Base-by-base conservation (phyloP, 768 basidiomycete species). In the Tremella yokohamensis region DNA sequence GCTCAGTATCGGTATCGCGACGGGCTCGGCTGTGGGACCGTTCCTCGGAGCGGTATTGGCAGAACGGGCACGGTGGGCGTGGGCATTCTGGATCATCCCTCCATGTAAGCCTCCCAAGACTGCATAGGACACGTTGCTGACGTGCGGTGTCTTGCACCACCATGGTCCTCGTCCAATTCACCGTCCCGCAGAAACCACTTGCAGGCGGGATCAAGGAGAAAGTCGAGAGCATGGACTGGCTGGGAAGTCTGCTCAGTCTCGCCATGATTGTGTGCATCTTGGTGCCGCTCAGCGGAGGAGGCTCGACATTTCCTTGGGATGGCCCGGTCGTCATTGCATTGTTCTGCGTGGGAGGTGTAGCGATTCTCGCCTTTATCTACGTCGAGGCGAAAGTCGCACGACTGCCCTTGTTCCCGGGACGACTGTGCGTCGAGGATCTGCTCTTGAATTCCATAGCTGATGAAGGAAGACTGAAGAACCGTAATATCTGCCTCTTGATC, bases 281-380 rank as follows among this genome's bases (percentile, higher is more conserved):
- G 50, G 76, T 88, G 4, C 86, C 86, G 0, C 79, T 89, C 15
- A 86, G 87, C 29, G 88, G 87, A 86, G 87, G 86, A 26, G 87
- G 88, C 0, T 81, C 84, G 0, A 84, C 84, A 1, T 87, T 87
- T 63, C 81, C 86, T 0, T 89, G 87, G 88, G 77, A 70, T 6
- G 87, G 85, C 0, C 81, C 85, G 0, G 78, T 83, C 1, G 84
- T 90, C 53, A 70, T 87, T 29, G 84, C 79, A 0, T 82, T 84
- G 0, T 73, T 88, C 8, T 73, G 83, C 50, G 80, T 83, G 0
- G 85, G 87, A 0, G 55, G 84, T 18, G 51, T 82, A 0, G 80
- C 85, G 12, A 75, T 84, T 7, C 75, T 64, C 0, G 45, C 86
- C 2, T 90, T 89, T 72, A 82, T 87, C 48, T 55, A 83, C 38